Evolutionary conservation across 805 yeast genomes (phyloP), one percentile per base, ranked within the genome.

Genomic region (Wickerhamomyces xylosicus): DNA sequence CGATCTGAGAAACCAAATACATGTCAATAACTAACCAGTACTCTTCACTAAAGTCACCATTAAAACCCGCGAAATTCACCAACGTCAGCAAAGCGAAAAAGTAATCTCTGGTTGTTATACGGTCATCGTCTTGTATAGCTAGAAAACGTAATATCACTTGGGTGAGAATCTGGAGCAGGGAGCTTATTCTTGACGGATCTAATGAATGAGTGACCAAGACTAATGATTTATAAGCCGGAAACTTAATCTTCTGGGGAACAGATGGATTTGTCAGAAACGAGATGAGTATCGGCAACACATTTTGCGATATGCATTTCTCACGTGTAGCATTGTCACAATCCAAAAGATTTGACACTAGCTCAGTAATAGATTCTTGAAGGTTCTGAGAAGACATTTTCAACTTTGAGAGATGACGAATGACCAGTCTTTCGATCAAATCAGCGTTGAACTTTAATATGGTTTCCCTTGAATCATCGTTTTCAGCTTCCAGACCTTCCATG

Each of bases 81-180:
- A 83, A 63, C 0, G 89, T 85, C 18, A 79, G 52, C 31, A 84
- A 58, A 0, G 78, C 62, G 48, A 77, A 81, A 46, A 69, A 71
- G 17, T 69, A 65, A 41, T 64, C 68, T 31, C 47, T 65, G 3
- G 37, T 19, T 2, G 56, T 42, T 5, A 52, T 31, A 7, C 51
- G 52, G 10, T 52, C 56, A 10, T 7, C 9, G 5, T 25, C 29
- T 25, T 8, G n/a, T n/a, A 6, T 7, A 10, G 14, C 29, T 25
- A 25, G 14, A 11, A 7, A 8, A 25, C n/a, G 14, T 10, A n/a
- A 4, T 11, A 25, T 11, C 9, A 4, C 4, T 7, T 43, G 35
- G 2, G 56, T 50, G 13, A 64, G 39, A 22, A 69, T 50, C 37
- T 71, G 73, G 22, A 71, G n/a, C n/a, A n/a, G n/a, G n/a, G n/a